These are phyloP conservation scores for Arthroderma sp. DNA, from an alignment of 2,329 filamentous ascomycete species.

Conservation along the genomic window DNA sequence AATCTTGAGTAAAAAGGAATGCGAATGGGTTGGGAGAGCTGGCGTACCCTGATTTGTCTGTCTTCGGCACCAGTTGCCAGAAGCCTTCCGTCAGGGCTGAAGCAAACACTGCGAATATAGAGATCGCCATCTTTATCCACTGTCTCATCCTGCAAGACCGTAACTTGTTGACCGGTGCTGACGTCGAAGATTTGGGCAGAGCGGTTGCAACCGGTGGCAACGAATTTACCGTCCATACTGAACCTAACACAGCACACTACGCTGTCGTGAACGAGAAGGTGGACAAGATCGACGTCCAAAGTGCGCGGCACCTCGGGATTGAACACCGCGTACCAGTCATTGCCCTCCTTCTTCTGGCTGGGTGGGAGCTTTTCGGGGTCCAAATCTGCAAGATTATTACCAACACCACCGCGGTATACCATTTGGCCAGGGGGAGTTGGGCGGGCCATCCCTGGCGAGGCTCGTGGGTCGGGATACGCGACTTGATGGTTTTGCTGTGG, in stretches of 20 bases:
- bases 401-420: conserved; percentile 34
- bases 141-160: conserved; percentile 75
- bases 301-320: conserved; percentile 82
- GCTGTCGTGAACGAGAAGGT: conserved; percentile 85
- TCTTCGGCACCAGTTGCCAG: conserved; percentile 94
- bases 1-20: neutral
- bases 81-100: conserved; percentile 89
- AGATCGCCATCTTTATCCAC: conserved; percentile 82
- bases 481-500: conserved; percentile 83
- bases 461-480: conserved; percentile 67
- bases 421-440: conserved; percentile 50
- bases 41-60: conserved; percentile 79
- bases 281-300: conserved; percentile 84
- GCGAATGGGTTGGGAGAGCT: conserved; percentile 1
- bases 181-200: conserved; percentile 99
- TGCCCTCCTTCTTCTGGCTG: conserved; percentile 74
- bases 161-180: conserved; percentile 70
- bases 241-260: conserved; percentile 98
- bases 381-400: conserved; percentile 68
- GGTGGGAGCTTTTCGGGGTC: conserved; percentile 74
- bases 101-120: conserved; percentile 96
- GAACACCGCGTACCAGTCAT: conserved; percentile 95
- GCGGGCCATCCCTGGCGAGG: conserved; percentile 77
- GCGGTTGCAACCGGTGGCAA: conserved; percentile 92
- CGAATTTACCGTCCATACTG: conserved; percentile 86